Conservation (phyloP, 352 stramenopile genomes). For the Phytophthora parvispora region DNA sequence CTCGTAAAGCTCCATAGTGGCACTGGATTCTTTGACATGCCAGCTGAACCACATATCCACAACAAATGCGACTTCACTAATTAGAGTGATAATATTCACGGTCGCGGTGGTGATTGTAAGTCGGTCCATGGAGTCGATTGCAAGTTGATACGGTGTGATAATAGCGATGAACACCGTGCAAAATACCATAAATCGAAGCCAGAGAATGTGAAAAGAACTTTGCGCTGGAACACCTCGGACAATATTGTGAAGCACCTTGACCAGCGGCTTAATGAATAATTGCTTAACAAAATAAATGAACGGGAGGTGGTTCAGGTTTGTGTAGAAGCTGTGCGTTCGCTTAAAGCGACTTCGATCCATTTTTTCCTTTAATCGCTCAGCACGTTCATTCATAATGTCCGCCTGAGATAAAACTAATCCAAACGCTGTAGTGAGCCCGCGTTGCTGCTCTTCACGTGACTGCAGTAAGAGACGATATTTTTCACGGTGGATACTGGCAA, state of each 20-base stretch:
- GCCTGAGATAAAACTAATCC: slow-evolving; percentile 11
- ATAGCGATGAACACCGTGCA: slow-evolving; percentile 49
- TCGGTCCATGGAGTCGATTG: slow-evolving; percentile 43
- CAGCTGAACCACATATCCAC: slow-evolving; percentile 59
- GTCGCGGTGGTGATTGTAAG: slow-evolving; percentile 7
- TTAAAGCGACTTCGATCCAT: neutral
- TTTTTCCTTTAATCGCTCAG: neutral
- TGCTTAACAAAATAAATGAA: neutral
- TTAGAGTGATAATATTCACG: slow-evolving; percentile 22
- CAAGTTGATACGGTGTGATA: slow-evolving; percentile 56
- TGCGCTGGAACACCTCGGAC: slow-evolving; percentile 41
- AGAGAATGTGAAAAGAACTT: slow-evolving; percentile 47
- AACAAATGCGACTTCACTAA: slow-evolving; percentile 54
- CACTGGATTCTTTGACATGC: slow-evolving; percentile 31
- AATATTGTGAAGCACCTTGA: slow-evolving; percentile 8
- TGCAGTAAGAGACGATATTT: slow-evolving; percentile 39
- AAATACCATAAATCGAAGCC: slow-evolving; percentile 42
- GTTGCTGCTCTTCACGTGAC: slow-evolving; percentile 14
- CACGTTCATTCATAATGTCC: slow-evolving; percentile 38
- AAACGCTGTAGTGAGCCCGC: neutral
- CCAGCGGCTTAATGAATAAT: neutral
- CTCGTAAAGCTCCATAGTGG: slow-evolving; percentile 64
- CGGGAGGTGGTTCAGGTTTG: neutral
- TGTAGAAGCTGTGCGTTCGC: neutral
- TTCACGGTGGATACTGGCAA: slow-evolving; percentile 67